Base-by-base conservation (phyloP, 257 asterid species). In the Leonotis leonurus region DNA sequence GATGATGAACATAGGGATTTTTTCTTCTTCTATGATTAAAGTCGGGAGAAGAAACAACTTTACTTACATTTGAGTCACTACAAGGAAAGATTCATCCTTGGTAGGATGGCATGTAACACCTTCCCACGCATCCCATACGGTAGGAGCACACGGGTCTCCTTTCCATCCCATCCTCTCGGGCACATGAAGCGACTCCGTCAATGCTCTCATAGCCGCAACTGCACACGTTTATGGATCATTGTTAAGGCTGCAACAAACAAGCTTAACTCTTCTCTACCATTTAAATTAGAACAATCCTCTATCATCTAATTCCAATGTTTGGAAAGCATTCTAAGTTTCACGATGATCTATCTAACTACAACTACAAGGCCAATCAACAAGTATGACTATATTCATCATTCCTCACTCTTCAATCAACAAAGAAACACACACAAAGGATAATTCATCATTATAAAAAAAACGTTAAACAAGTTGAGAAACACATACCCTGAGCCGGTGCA, bases 121-220 rank as follows among this genome's bases (percentile, higher is more conserved):
- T 70, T 93, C 99, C 99, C 99, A 93, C 33, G 97, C 95, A 85
- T 89, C 99, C 99, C 97, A 89, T 16, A 78, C 65, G n/a, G 99
- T 85, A 66, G 99, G 99, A 35, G 96, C 96, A 75, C 99, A 93
- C 5, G 99, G 97, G 62, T 93, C 99, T 14, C 99, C 99, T 65
- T 89, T 90, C 99, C 99, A 93, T 20, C 99, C 99, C 99, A 89
- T 89, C 67, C 99, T 79, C 33, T 78, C 95, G 0, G 99, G 99
- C 50, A 93, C 81, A n/a, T 86, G 85, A 29, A 93, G 90, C n/a
- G 99, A 89, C 33, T 77, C 92, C 78, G 85, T 93, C 77, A 89
- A 71, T 16, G 95, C 88, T 75, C 70, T 85, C 99, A 93, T 93
- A 21, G 95, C 96, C 63, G 60, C 69, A 65, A 81, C 99, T 93